Base-by-base conservation (phyloP, 176 grass and related monocot species). In the Elymus sibiricus region DNA sequence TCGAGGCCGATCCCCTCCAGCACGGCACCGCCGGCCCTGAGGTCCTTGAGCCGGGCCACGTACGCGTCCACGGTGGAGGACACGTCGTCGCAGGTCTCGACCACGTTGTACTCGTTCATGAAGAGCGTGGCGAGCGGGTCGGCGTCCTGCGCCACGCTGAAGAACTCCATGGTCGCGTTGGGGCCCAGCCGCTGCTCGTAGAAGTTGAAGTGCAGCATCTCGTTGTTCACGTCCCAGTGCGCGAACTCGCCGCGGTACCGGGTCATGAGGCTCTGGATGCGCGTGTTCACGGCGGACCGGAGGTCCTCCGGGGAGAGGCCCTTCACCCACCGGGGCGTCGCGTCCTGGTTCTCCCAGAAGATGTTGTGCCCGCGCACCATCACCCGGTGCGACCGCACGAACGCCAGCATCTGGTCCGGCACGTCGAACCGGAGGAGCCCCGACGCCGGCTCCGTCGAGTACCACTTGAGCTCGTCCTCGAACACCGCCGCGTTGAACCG, bases 391-490 rank as follows among this genome's bases (percentile, higher is more conserved):
- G 97, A 89, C 4, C 87, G 86, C 64, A 99, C 97, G 86, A 99
- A 99, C 64, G 87, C 92, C 56, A 99, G 88, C 89, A 99, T 92
- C 85, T 86, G 85, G 77, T 99, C 94, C 0, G 94, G 94, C 0
- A 92, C 84, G 79, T 89, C 89, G 79, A 89, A 99, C 6, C 93
- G 91, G 7, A 99, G 77, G 13, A 75, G 86, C 4, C 97, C 97
- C 5, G 90, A 86, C 67, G 26, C 88, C 35, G 97, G 97, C 86
- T 99, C 97, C 24, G 94, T 99, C 1, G 97, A 86, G 86, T 99
- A 99, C 97, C 97, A 99, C 86, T 96, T 99, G 55, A 99, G 86
- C 92, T 99, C 97, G 76, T 99, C 95, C 89, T 99, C 97, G 76
- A 99, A 99, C 66, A 99, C 97, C 63, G 97, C 97, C 4, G 88